Evolutionary conservation across 2,329 filamentous ascomycete genomes (phyloP).

Genomic region (Arthroderma sp.): DNA sequence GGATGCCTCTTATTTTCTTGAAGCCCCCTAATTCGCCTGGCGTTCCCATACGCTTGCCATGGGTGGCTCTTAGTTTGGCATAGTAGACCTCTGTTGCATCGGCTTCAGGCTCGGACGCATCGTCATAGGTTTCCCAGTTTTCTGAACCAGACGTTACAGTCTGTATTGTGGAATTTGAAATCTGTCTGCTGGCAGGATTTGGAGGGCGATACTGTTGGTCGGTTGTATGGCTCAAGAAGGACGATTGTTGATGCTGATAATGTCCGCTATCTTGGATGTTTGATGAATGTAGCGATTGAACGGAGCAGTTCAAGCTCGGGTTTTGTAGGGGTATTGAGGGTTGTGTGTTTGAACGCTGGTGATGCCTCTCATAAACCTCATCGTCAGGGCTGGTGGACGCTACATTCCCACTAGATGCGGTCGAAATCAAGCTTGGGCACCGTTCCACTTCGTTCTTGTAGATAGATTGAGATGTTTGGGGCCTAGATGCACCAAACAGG

Average conservation of each 20-base stretch:
- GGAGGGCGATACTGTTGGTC: conserved; percentile 15
- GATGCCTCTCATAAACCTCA: conserved; percentile 64
- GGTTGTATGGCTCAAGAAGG: conserved; percentile 6
- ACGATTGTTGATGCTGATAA: conserved; percentile 17
- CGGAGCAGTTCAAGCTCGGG: conserved; percentile 27
- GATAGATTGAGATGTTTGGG: conserved; percentile 22
- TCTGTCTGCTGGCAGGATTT: conserved; percentile 47
- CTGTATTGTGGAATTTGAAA: conserved; percentile 52
- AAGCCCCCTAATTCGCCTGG: conserved; percentile 26
- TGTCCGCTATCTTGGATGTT: conserved; percentile 24
- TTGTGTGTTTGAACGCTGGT: conserved; percentile 37
- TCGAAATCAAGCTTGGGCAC: neutral
- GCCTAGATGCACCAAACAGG: conserved; percentile 47
- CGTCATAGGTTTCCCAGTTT: conserved; percentile 96
- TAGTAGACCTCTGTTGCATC: conserved; percentile 71
- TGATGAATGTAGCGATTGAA: conserved; percentile 33
- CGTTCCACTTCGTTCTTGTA: conserved; percentile 8
- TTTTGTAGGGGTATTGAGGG: conserved; percentile 32
- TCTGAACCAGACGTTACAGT: conserved; percentile 69
- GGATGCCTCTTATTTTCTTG: conserved; percentile 37
- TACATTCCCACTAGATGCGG: conserved; percentile 40
- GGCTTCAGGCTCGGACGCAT: conserved; percentile 60
- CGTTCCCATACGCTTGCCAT: conserved; percentile 49
- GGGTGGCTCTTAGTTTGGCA: conserved; percentile 59
- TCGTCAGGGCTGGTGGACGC: conserved; percentile 53